Evolutionary conservation across 2,329 filamentous ascomycete species (phyloP).

Genomic region (Diaporthe nobilis): DNA sequence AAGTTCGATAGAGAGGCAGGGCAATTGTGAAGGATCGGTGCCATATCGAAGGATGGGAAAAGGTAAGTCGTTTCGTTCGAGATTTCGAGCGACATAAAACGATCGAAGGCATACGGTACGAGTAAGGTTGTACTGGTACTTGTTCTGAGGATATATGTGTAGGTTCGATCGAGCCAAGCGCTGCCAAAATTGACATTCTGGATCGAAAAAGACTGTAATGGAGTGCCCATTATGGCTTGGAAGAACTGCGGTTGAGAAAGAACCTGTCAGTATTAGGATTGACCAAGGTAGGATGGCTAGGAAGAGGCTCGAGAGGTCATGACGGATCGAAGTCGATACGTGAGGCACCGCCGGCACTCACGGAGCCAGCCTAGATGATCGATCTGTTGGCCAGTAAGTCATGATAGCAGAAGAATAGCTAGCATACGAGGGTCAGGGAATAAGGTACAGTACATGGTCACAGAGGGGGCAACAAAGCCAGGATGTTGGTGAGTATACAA

Average conservation of each 20-base stretch:
- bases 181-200: background rate
- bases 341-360: background rate
- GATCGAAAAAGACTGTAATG: fast-evolving
- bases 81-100: too few species aligned
- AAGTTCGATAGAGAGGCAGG: background rate
- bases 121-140: too few species aligned
- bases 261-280: background rate
- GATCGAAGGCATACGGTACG: background rate
- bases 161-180: background rate
- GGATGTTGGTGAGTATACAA: background rate
- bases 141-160: background rate
- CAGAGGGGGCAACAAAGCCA: background rate
- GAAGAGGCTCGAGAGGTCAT: too few species aligned
- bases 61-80: background rate
- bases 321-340: background rate
- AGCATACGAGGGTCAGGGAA: too few species aligned
- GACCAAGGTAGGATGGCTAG: background rate
- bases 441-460: background rate
- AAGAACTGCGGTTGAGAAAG: background rate
- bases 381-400: too few species aligned
- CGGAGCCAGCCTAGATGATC: background rate
- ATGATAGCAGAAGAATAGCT: too few species aligned
- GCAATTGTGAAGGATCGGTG: background rate
- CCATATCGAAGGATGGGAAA: background rate
- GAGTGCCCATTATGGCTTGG: background rate